Evolutionary conservation across 2,329 filamentous ascomycete genomes (phyloP).

Genomic region (Cercospora nicotianae): DNA sequence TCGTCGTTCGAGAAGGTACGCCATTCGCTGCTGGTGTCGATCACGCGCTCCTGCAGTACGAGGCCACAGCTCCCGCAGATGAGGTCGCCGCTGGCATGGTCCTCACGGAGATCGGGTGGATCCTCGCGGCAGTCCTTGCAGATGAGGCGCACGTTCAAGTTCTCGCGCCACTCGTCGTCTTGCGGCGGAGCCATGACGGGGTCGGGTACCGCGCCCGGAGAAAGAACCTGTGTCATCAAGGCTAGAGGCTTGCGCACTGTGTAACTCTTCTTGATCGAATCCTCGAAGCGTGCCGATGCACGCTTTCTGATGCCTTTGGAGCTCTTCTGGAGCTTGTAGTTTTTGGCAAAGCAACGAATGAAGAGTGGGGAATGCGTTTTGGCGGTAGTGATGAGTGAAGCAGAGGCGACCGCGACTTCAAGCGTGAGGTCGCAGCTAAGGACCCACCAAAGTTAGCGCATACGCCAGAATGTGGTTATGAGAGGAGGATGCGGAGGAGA

Average conservation of each 20-base stretch:
- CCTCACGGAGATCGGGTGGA: conserved; percentile 90
- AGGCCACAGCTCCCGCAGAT: conserved; percentile 90
- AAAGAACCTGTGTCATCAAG: conserved; percentile 42
- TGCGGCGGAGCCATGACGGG: conserved; percentile 38
- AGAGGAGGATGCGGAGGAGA: background rate
- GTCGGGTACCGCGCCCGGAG: conserved; percentile 48
- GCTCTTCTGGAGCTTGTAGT: conserved; percentile 48
- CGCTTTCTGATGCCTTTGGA: conserved; percentile 49
- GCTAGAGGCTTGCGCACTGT: conserved; percentile 34
- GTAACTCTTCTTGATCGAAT: conserved; percentile 27
- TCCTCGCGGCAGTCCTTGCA: conserved; percentile 89
- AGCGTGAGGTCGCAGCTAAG: conserved; percentile 27
- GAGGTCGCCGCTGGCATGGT: conserved; percentile 88
- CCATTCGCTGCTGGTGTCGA: conserved; percentile 97
- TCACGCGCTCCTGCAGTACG: conserved; percentile 84
- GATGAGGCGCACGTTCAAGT: conserved; percentile 80
- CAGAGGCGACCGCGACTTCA: background rate
- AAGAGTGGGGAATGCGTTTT: conserved; percentile 67
- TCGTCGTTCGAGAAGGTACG: conserved; percentile 98
- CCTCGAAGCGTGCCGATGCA: conserved; percentile 41
- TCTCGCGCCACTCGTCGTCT: conserved; percentile 67
- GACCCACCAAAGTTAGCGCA: conserved; percentile 24
- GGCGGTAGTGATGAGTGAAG: conserved; percentile 30
- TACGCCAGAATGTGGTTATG: background rate
- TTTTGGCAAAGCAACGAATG: conserved; percentile 53